Conservation (phyloP, 2,329 filamentous ascomycete species). For the Alternaria conjuncta region DNA sequence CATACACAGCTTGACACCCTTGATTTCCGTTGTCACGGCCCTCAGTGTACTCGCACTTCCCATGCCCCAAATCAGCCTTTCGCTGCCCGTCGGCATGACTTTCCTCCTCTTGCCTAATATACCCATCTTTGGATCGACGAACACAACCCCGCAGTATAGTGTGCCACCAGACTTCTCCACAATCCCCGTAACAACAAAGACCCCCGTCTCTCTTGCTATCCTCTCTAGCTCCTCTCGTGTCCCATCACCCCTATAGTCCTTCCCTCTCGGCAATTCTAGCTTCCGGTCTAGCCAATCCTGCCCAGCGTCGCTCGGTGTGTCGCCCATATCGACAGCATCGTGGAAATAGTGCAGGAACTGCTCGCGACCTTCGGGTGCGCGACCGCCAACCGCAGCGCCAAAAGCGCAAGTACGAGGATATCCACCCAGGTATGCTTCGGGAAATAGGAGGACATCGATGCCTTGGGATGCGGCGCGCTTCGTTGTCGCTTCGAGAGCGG, state of each 20-base stretch:
- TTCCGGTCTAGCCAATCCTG: conserved; percentile 72
- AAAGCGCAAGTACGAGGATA: conserved; percentile 85
- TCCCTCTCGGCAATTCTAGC: conserved; percentile 58
- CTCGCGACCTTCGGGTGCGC: conserved; percentile 73
- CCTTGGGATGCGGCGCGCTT: conserved; percentile 65
- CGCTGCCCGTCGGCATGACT: conserved; percentile 87
- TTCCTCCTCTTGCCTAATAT: conserved; percentile 86
- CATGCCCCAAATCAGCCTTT: conserved; percentile 88
- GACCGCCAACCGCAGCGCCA: conserved; percentile 74
- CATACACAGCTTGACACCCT: conserved; percentile 78
- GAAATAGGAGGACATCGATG: conserved; percentile 80
- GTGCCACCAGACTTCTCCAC: conserved; percentile 83
- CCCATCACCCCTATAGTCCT: conserved; percentile 69
- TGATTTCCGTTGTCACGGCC: conserved; percentile 79
- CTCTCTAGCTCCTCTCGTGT: conserved; percentile 80
- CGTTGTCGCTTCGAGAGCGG: conserved; percentile 68
- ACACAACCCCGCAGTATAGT: conserved; percentile 82
- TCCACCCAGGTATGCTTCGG: conserved; percentile 89
- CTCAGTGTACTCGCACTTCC: conserved; percentile 79
- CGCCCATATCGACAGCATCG: conserved; percentile 80
- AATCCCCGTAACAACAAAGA: conserved; percentile 81
- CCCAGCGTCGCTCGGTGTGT: conserved; percentile 74
- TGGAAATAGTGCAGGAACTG: conserved; percentile 84
- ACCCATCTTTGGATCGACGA: conserved; percentile 77
- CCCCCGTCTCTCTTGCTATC: conserved; percentile 76